phyloP scores from a whole-genome alignment of 2,329 filamentous ascomycete species.

The Beauveria brongniartii region DNA sequence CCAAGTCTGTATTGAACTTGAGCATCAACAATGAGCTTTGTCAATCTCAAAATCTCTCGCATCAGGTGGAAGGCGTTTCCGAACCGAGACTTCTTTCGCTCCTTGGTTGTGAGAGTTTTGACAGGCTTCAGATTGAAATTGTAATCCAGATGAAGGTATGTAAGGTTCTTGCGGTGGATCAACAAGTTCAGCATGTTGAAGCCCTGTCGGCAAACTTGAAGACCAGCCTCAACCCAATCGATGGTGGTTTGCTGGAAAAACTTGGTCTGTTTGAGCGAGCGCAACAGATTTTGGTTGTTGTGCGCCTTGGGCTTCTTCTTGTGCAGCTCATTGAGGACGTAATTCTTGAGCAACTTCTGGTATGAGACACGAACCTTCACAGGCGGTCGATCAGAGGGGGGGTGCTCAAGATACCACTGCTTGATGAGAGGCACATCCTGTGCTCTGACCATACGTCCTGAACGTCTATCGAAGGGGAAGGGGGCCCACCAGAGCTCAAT shows the following conservation, averaged over 20 bases:
- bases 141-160: conserved; percentile 96
- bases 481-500: conserved; percentile 98
- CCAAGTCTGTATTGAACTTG: conserved; percentile 96
- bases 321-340: conserved; percentile 91
- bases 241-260: conserved; percentile 99
- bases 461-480: conserved; percentile 88
- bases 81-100: conserved; percentile 98
- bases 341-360: conserved; percentile 94
- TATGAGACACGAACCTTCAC: conserved; percentile 98
- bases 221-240: conserved; percentile 97
- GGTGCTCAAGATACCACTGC: conserved; percentile 97
- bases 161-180: conserved; percentile 97
- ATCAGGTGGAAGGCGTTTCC: conserved; percentile 99
- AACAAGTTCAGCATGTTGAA: conserved; percentile 99
- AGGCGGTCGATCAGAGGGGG: conserved; percentile 73
- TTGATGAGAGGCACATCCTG: conserved; percentile 96
- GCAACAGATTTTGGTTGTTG: conserved; percentile 86
- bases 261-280: conserved; percentile 88
- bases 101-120: conserved; percentile 96
- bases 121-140: conserved; percentile 99
- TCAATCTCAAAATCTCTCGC: conserved; percentile 92
- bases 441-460: conserved; percentile 90
- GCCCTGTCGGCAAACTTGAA: conserved; percentile 95
- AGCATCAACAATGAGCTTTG: conserved; percentile 95
- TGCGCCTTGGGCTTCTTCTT: conserved; percentile 93